Evolutionary conservation across 2,329 filamentous ascomycete genomes (phyloP).

Genomic region (Bimuria novae-zelandiae): DNA sequence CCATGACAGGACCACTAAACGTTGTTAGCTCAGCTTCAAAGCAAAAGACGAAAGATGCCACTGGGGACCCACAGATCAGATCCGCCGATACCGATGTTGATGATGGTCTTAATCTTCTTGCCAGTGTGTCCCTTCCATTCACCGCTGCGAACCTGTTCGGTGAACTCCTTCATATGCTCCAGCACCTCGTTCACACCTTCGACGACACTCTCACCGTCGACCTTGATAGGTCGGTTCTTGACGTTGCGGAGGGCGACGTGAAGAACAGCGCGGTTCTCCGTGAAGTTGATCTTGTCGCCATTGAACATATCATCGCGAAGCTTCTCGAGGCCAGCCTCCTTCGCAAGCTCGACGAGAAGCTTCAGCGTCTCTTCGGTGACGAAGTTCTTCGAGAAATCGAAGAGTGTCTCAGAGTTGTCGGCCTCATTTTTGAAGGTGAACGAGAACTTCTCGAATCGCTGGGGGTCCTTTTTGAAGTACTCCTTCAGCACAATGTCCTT

Average conservation of each 20-base stretch:
- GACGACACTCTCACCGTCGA: conserved; percentile 91
- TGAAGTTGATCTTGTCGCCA: conserved; percentile 99
- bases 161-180: conserved; percentile 98
- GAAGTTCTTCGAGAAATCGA: conserved; percentile 99
- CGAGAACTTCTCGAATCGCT: conserved; percentile 89
- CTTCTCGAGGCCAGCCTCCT: conserved; percentile 88
- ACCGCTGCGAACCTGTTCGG: conserved; percentile 89
- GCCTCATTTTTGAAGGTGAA: conserved; percentile 79
- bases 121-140: conserved; percentile 97
- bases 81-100: conserved; percentile 98
- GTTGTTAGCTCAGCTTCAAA: conserved; percentile 28
- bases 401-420: conserved; percentile 84
- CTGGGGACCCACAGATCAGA: conserved; percentile 80
- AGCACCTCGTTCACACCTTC: conserved; percentile 91
- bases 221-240: conserved; percentile 77
- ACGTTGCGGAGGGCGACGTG: conserved; percentile 93
- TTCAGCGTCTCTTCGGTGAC: conserved; percentile 88
- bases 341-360: conserved; percentile 84
- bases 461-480: conserved; percentile 84
- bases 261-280: conserved; percentile 93
- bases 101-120: conserved; percentile 93
- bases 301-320: conserved; percentile 97
- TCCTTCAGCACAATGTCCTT: conserved; percentile 93
- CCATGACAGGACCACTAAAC: conserved; percentile 90
- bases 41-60: not conserved